A percentile compares a stretch with the other conserved stretches of the same genome.
Evolutionary conservation across 192 early-diverging fungal species (phyloP).

Genomic region (Coemansia aciculifera): DNA sequence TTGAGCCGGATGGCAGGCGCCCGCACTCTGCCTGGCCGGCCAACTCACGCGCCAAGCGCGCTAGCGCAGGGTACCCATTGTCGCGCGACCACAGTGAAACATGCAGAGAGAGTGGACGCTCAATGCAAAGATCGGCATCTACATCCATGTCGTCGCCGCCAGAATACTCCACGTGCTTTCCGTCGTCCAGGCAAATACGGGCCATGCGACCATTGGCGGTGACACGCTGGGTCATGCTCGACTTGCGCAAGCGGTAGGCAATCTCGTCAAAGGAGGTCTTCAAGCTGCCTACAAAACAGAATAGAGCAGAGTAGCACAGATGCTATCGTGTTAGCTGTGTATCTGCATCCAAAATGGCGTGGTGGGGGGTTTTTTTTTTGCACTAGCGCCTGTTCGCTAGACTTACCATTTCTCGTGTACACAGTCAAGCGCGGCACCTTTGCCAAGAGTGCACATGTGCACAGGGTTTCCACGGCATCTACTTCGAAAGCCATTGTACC

Average conservation of each 20-base stretch:
- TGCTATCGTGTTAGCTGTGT: not conserved
- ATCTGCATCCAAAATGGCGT: not conserved
- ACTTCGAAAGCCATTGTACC: conserved; percentile 15
- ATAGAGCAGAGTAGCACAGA: not conserved
- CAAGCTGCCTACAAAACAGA: conserved; percentile 15
- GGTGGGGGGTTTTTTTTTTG: not conserved
- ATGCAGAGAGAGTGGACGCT: conserved; percentile 13
- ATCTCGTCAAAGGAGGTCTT: conserved; percentile 22
- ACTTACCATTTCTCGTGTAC: conserved; percentile 42
- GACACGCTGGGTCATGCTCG: conserved; percentile 36
- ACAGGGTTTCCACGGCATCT: conserved; percentile 39
- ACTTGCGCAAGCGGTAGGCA: conserved; percentile 34
- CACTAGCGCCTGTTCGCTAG: not conserved
- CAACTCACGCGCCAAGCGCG: conserved; percentile 20
- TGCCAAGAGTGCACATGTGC: conserved; percentile 40
- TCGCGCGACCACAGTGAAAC: conserved; percentile 47
- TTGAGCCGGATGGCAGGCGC: conserved; percentile 5
- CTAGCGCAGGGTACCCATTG: conserved; percentile 38
- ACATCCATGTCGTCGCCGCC: conserved; percentile 14
- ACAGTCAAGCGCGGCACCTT: conserved; percentile 40
- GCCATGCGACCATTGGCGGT: conserved; percentile 30
- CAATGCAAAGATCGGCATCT: not conserved
- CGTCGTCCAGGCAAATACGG: conserved; percentile 22
- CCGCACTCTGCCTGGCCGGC: conserved; percentile 15
- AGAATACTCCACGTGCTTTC: conserved; percentile 1